Conservation (phyloP, 192 early-diverging fungal genomes). For the Umbelopsis vinacea region DNA sequence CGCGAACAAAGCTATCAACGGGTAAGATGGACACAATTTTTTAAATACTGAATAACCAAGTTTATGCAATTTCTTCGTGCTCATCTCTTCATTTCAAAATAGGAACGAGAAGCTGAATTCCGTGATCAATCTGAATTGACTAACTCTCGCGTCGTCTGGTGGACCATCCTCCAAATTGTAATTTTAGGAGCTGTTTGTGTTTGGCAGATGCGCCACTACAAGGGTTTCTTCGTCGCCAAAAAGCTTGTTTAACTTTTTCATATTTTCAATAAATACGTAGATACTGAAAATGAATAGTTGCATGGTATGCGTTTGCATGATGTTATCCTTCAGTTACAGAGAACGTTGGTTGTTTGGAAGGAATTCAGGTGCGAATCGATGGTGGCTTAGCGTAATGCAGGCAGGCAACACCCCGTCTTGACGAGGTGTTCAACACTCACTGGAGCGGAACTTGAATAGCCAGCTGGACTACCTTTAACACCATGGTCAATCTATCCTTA, state of each 20-base stretch:
- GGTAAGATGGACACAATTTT: constrained; percentile 50
- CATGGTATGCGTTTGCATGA: neutral
- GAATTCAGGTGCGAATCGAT: neutral
- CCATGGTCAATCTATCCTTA: constrained; percentile 81
- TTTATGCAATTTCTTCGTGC: neutral
- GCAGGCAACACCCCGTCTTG: neutral
- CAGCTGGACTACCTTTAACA: constrained; percentile 15
- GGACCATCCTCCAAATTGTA: constrained; percentile 85
- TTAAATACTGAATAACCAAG: constrained; percentile 7
- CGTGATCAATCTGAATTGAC: constrained; percentile 82
- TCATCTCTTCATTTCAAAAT: neutral
- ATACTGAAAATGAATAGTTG: neutral
- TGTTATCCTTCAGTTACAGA: neutral
- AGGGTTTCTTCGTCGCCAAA: constrained; percentile 88
- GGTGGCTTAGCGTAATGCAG: constrained; percentile 6
- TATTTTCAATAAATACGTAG: constrained; percentile 25
- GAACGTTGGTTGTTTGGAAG: neutral
- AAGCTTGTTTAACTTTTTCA: constrained; percentile 75
- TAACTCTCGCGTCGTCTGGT: constrained; percentile 83
- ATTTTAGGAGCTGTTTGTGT: constrained; percentile 76
- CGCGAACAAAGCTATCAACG: constrained; percentile 90
- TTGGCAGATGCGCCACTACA: constrained; percentile 90
- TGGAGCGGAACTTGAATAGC: constrained; percentile 15
- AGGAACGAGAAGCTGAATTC: constrained; percentile 92
- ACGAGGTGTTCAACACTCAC: constrained; percentile 5